Base-by-base conservation (phyloP, 192 early-diverging fungal species). In the Mortierella alpina region DNA sequence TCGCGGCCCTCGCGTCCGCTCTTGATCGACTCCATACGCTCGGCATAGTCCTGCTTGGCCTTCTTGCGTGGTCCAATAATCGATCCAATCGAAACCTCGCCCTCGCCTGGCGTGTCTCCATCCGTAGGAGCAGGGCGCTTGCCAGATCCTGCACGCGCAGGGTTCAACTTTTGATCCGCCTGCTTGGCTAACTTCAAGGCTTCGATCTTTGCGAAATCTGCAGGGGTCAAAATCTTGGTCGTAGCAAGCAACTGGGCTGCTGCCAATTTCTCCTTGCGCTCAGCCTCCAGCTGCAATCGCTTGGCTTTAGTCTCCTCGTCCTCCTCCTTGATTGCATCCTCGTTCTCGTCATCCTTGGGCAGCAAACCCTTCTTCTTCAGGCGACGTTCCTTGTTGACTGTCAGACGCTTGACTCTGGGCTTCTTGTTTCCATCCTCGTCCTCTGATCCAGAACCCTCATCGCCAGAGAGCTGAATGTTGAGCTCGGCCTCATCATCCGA, bases 21-120 rank as follows among this genome's bases (percentile, higher is more conserved):
- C 81, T 93, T 85, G 75, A 97, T 94, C n/a, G 93, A 90, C 45
- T 90, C 92, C 80, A 97, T 85, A 73, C 96, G 91, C 65, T 94
- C 93, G 63, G 95, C 95, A 86, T 99, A 96, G 51, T 95, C 95
- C 73, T 93, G 88, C 87, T 98, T 99, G 42, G 91, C 85, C 69
- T 91, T 93, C 86, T 92, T 94, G 63, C 92, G 88, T 41, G 86
- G 89, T 57, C 86, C 87, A 12, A 87, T 71, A 71, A 91, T 88
- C 11, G 80, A 73, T 17, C 70, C 70, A 63, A 80, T 80, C 48
- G 77, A 80, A 13, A 80, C 77, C 65, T 80, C 77, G 18, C 77
- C 77, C 41, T 80, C 77, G 5, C 45, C 65, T 39, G 63, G 77
- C 2, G 47, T 31, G 22, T 66, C 53, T 14, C 56, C 66, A 61